phyloP scores from a whole-genome alignment of 164 flowering plant genomes.

The Macadamia integrifolia region DNA sequence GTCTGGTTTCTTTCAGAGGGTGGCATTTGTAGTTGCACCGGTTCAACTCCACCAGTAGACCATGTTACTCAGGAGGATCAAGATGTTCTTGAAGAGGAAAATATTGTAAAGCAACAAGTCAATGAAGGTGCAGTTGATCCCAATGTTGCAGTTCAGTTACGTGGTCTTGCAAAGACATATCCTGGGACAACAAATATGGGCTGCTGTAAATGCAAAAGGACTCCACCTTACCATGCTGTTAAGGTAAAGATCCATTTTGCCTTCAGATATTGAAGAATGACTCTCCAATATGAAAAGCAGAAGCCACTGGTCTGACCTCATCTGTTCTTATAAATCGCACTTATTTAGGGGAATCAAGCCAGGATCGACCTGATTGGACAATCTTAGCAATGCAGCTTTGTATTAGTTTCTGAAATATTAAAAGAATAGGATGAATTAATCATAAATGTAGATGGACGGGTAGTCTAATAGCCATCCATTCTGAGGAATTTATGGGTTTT shows the following conservation, averaged over 20 bases:
- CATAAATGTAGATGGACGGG: no score
- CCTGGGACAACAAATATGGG: slow-evolving; percentile 62
- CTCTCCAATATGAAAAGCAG: not conserved
- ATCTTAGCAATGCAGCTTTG: no score
- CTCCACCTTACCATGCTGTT: slow-evolving; percentile 81
- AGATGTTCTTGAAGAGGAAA: slow-evolving; percentile 91
- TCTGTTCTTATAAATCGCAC: no score
- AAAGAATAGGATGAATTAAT: no score
- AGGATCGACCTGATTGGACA: no score
- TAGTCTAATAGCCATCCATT: no score
- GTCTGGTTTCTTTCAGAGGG: slow-evolving; percentile 48
- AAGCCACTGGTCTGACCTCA: no score
- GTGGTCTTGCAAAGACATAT: slow-evolving; percentile 80
- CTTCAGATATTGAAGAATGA: not conserved
- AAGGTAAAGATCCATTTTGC: slow-evolving; percentile 40
- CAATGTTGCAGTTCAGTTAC: slow-evolving; percentile 81
- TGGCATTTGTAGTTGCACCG: slow-evolving; percentile 61
- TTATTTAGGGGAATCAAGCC: no score
- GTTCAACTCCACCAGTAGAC: slow-evolving; percentile 53
- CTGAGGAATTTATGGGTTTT: no score
- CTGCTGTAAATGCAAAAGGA: slow-evolving; percentile 66
- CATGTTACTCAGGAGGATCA: slow-evolving; percentile 62
- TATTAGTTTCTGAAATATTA: no score
- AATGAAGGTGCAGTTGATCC: slow-evolving; percentile 45
- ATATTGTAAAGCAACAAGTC: slow-evolving; percentile 53